Percentiles rank a stretch among this genome's conserved stretches.
Evolutionary conservation across 148 eudicot species (phyloP).

Genomic region (Rhododendron ferrugineum): DNA sequence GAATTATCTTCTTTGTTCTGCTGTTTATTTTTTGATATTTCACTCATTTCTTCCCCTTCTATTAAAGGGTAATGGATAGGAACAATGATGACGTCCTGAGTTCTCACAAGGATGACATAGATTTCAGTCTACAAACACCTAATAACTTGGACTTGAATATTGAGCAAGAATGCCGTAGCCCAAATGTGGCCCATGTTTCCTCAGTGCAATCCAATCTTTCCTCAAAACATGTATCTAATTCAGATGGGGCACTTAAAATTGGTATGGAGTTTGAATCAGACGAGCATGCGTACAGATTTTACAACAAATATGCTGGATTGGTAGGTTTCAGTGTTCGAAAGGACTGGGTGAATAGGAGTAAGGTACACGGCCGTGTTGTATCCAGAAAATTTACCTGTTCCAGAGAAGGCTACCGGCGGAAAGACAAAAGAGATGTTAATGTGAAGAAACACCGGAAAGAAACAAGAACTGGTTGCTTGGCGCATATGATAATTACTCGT

Average conservation of each 20-base stretch:
- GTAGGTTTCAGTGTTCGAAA: constrained; percentile 32
- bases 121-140: constrained; percentile 11
- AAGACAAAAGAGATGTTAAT: constrained; percentile 30
- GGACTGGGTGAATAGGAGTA: constrained; percentile 40
- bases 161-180: constrained; percentile 11
- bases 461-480: constrained; percentile 41
- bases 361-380: constrained; percentile 32
- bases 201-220: constrained; percentile 11
- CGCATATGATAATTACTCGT: constrained; percentile 34
- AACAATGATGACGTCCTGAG: background rate
- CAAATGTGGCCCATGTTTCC: constrained; percentile 4
- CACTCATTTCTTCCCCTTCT: background rate
- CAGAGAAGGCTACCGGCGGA: constrained; percentile 30
- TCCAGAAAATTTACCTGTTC: constrained; percentile 41
- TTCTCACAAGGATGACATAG: constrained; percentile 15
- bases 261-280: constrained; percentile 35
- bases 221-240: constrained; percentile 3
- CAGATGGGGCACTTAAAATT: constrained; percentile 9
- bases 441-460: constrained; percentile 36
- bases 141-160: constrained; percentile 21
- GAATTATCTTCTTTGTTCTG: background rate
- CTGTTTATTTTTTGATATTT: background rate
- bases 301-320: constrained; percentile 31
- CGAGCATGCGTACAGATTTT: constrained; percentile 29
- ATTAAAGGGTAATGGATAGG: constrained; percentile 12